Base-by-base conservation (phyloP, 2,329 filamentous ascomycete genomes). In the Fusarium chuoi region DNA sequence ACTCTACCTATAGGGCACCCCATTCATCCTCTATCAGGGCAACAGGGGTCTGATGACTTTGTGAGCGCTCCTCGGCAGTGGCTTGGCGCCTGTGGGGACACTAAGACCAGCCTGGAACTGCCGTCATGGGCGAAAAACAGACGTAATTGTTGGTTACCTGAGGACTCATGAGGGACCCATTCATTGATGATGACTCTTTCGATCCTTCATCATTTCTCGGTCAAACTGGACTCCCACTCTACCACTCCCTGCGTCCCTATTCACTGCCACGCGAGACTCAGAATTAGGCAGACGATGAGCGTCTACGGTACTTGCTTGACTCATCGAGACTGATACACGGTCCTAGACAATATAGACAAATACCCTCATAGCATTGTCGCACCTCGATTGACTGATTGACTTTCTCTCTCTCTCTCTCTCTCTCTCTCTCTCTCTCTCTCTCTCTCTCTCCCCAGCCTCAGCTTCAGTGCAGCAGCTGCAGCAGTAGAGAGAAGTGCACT, bases 291-390 rank as follows among this genome's bases (percentile, higher is more conserved):
- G 33, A 13, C 28, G 36, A 54, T 73, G 48, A 59, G 44, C 39
- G 42, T 68, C 60, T 45, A 18, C 36, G 51, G 20, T 41, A 30
- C 38, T 70, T 70, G 64, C 38, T 70, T 73, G 71, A 73, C 71
- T 74, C 71, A 74, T 70, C 64, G 41, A 75, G 68, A 48, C 60
- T 73, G 71, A 73, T 70, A 60, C 68, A 62, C 35, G 18, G 51
- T 57, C 63, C 54, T 57, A 66, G 59, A 75, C 60, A 75, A 75
- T 30, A 66, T 69, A 73, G 54, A 74, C 64, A 73, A 73, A 74
- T 75, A 74, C 48, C 59, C 35, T 58, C 36, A 39, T 35, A 52
- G 63, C 48, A 20, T 59, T 49, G 64, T 75, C 44, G 26, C 57
- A 75, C 65, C 48, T 75, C 49, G 57, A 56, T 59, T 63, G 45